These are phyloP conservation scores for Talaromyces rugulosus DNA, from an alignment of 2,329 filamentous ascomycete species.

Conservation along the genomic window DNA sequence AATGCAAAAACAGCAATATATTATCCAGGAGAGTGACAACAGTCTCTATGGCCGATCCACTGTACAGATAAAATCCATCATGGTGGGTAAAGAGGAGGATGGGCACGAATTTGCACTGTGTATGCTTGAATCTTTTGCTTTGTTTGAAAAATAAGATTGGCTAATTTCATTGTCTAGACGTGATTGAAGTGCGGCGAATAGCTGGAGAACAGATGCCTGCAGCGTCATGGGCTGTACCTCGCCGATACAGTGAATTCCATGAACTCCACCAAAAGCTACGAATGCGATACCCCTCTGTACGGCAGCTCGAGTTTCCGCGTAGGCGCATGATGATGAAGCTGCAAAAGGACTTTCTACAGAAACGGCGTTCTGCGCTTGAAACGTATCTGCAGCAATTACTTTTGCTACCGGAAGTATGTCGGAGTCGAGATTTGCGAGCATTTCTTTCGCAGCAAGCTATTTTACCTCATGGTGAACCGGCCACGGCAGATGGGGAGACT, in stretches of 20 bases:
- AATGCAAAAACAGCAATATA: slow-evolving; percentile 92
- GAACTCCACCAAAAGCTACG: slow-evolving; percentile 88
- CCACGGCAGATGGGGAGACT: slow-evolving; percentile 63
- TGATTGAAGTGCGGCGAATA: slow-evolving; percentile 84
- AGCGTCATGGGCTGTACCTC: slow-evolving; percentile 89
- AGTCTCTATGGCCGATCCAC: slow-evolving; percentile 89
- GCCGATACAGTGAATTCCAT: slow-evolving; percentile 94
- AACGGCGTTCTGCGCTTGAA: slow-evolving; percentile 77
- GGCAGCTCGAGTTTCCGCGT: slow-evolving; percentile 85
- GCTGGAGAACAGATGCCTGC: slow-evolving; percentile 94
- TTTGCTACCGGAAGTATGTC: slow-evolving; percentile 85
- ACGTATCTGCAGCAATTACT: slow-evolving; percentile 79
- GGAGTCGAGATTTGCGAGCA: slow-evolving; percentile 82
- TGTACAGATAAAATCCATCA: slow-evolving; percentile 85
- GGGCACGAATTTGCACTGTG: slow-evolving; percentile 89
- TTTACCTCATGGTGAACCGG: slow-evolving; percentile 59
- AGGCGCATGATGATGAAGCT: slow-evolving; percentile 93
- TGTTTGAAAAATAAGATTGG: background rate
- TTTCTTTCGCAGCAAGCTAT: slow-evolving; percentile 87
- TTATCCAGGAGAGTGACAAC: slow-evolving; percentile 96
- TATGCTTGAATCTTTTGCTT: slow-evolving; percentile 32
- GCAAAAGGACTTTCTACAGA: slow-evolving; percentile 91
- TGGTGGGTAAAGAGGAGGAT: slow-evolving; percentile 86
- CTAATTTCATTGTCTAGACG: slow-evolving; percentile 45
- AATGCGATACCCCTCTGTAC: slow-evolving; percentile 78